phyloP scores from a whole-genome alignment of 768 basidiomycete genomes.

The Tulasnella sp. region DNA sequence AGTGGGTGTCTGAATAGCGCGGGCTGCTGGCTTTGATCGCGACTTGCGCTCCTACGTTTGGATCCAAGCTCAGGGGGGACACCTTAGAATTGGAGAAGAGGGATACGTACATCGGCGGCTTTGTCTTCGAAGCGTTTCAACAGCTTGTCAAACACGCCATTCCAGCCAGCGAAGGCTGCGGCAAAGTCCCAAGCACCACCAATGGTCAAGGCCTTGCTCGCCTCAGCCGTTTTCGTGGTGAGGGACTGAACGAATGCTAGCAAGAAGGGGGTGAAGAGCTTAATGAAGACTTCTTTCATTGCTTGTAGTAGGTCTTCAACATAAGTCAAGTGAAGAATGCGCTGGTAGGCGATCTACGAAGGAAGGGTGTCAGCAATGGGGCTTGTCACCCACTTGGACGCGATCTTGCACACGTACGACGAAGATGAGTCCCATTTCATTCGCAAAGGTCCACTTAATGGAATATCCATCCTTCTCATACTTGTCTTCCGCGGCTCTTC shows the following conservation, averaged over 20 bases:
- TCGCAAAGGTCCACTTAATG: conserved; percentile 89
- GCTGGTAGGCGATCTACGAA: conserved; percentile 84
- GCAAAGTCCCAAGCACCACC: conserved; percentile 58
- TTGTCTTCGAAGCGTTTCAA: conserved; percentile 67
- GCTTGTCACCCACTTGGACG: background rate
- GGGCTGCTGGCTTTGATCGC: conserved; percentile 39
- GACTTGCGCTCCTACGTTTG: conserved; percentile 61
- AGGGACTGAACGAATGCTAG: conserved; percentile 76
- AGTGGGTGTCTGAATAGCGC: conserved; percentile 6
- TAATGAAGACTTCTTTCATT: conserved; percentile 76
- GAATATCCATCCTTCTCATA: conserved; percentile 94
- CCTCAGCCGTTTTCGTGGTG: conserved; percentile 20
- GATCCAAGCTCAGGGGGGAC: background rate
- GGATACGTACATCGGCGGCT: conserved; percentile 51
- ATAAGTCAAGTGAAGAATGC: conserved; percentile 89
- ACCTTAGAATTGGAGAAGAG: background rate
- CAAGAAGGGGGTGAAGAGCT: conserved; percentile 78
- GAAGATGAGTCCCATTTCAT: conserved; percentile 93
- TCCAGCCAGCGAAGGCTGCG: conserved; percentile 71
- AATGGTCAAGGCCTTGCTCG: conserved; percentile 30
- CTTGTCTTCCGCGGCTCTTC: conserved; percentile 67
- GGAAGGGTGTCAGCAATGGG: background rate
- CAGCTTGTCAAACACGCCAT: conserved; percentile 67
- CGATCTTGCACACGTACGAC: conserved; percentile 54
- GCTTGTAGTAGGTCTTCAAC: conserved; percentile 79